Conservation (phyloP, 2,329 filamentous ascomycete genomes). For the Ophiostoma quercus region DNA sequence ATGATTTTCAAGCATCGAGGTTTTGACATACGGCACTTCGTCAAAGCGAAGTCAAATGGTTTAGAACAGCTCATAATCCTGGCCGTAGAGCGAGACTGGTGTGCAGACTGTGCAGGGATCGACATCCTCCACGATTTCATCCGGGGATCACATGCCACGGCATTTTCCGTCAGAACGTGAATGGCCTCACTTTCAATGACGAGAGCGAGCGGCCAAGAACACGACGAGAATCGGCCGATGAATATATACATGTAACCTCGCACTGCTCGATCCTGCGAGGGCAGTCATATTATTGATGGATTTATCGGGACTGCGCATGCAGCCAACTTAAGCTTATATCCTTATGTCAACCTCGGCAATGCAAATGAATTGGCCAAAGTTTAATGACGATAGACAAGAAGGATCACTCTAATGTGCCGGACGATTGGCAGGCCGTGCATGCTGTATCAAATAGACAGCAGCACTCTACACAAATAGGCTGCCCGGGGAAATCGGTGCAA, state of each 20-base stretch:
- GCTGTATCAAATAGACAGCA: neutral
- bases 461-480: neutral
- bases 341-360: neutral
- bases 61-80: neutral
- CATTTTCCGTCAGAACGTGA: neutral
- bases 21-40: neutral
- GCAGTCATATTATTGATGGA: neutral
- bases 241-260: neutral
- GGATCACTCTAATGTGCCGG: neutral
- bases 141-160: neutral
- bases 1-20: neutral
- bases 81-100: neutral
- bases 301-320: neutral
- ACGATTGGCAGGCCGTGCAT: neutral
- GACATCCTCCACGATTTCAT: neutral
- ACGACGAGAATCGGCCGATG: neutral
- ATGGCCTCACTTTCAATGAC: neutral
- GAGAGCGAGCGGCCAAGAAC: neutral
- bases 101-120: neutral
- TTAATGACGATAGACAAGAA: neutral
- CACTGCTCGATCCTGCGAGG: neutral
- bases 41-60: neutral
- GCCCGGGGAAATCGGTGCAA: conserved; percentile 1
- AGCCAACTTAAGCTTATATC: neutral
- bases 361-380: neutral